These are phyloP conservation scores for Berberis thunbergii DNA, from an alignment of 164 flowering plant species.

Conservation along the genomic window DNA sequence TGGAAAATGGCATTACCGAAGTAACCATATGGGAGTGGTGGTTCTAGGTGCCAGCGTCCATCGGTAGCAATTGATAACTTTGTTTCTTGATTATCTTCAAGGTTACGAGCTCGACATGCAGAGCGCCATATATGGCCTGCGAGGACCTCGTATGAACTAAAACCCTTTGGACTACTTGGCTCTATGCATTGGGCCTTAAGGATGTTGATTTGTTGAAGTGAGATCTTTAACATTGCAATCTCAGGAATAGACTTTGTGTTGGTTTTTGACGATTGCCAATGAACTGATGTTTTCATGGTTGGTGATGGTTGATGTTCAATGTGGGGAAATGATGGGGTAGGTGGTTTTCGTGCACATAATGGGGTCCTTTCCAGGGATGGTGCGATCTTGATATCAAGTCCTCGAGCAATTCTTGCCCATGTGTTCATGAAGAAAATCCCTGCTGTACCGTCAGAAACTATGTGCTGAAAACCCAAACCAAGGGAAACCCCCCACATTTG, in stretches of 20 bases:
- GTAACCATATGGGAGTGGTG: conserved; percentile 49
- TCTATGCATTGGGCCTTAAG: background rate
- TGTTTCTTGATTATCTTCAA: conserved; percentile 38
- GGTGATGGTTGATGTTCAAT: conserved; percentile 52
- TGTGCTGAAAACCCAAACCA: background rate
- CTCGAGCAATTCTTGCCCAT: background rate
- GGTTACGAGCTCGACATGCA: conserved; percentile 47
- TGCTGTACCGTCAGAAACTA: background rate
- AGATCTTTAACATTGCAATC: background rate
- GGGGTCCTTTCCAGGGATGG: background rate
- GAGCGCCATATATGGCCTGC: conserved; percentile 65
- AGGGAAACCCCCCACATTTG: background rate
- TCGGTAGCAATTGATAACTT: conserved; percentile 55
- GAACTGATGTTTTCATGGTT: conserved; percentile 16
- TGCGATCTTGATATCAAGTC: background rate
- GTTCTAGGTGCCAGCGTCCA: conserved; percentile 48
- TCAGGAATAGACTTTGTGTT: background rate
- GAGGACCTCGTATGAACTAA: conserved; percentile 60
- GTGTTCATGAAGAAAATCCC: background rate
- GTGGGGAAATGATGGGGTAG: conserved; percentile 36
- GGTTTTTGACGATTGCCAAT: background rate
- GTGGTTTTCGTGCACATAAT: background rate
- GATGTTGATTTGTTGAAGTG: background rate
- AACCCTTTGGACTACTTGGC: conserved; percentile 14
- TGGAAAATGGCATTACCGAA: conserved; percentile 65